Conservation (phyloP, 768 basidiomycete species). For the Crepidotus variabilis region DNA sequence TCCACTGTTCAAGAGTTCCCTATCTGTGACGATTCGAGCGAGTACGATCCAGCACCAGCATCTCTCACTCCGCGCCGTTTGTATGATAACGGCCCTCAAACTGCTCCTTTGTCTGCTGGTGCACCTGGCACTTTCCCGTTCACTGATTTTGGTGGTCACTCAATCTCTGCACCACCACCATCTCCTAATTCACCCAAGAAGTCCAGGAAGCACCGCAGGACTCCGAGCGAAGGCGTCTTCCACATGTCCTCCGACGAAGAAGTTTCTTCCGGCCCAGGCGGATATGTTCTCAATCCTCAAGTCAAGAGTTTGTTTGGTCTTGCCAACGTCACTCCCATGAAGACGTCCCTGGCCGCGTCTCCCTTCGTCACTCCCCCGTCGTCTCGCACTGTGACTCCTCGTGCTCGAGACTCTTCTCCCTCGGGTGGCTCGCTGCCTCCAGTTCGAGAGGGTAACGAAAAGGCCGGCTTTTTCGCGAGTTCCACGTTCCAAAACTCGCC, state of each 20-base stretch:
- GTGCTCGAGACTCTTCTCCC: constrained; percentile 16
- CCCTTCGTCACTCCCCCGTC: constrained; percentile 9
- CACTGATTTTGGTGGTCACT: constrained; percentile 1
- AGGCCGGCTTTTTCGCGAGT: constrained; percentile 65
- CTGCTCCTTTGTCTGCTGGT: constrained; percentile 42
- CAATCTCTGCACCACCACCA: constrained; percentile 22
- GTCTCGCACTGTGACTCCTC: constrained; percentile 5
- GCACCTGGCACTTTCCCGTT: constrained; percentile 36
- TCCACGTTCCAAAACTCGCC: constrained; percentile 86
- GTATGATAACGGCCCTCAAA: constrained; percentile 36
- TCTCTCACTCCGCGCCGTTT: constrained; percentile 44
- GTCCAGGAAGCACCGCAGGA: constrained; percentile 45
- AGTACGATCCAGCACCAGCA: constrained; percentile 34
- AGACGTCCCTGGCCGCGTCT: constrained; percentile 14
- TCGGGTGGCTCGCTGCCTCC: constrained; percentile 14
- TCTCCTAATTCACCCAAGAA: constrained; percentile 32
- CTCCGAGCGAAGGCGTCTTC: constrained; percentile 75
- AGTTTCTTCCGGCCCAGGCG: constrained; percentile 34
- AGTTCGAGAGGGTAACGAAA: constrained; percentile 30
- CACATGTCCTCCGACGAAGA: constrained; percentile 74
- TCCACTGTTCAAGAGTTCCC: constrained; percentile 47
- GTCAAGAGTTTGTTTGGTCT: constrained; percentile 26
- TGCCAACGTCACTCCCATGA: constrained; percentile 9
- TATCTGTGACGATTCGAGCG: constrained; percentile 70
- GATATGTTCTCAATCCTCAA: constrained; percentile 17